Percentiles rank a stretch among this genome's conserved stretches.
Evolutionary conservation across 2,329 filamentous ascomycete species (phyloP).

Genomic region (Coniella lustricola): DNA sequence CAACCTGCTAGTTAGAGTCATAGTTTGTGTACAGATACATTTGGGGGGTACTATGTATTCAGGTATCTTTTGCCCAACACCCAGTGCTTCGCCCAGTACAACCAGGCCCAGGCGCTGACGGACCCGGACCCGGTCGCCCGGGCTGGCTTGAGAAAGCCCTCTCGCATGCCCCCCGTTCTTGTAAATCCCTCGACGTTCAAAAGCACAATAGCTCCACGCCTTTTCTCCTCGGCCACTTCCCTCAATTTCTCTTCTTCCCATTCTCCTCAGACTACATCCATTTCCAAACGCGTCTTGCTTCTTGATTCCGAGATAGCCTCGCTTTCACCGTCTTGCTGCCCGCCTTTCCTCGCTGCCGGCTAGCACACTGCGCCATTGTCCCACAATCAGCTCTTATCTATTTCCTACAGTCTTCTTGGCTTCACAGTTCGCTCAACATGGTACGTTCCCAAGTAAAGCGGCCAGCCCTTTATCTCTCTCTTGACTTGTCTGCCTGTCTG

Average conservation of each 20-base stretch:
- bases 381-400: background rate
- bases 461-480: too few relatives aligned
- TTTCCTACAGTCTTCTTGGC: background rate
- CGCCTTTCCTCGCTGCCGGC: background rate
- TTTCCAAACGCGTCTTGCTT: background rate
- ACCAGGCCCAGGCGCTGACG: background rate
- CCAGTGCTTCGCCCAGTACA: background rate
- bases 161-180: background rate
- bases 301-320: background rate
- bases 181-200: conserved; percentile 1
- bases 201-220: background rate
- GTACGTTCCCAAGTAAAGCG: background rate
- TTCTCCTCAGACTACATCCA: background rate
- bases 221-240: background rate
- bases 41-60: background rate
- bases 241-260: background rate
- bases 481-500: too few relatives aligned
- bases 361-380: background rate
- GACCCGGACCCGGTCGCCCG: conserved; percentile 3
- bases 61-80: background rate
- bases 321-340: background rate
- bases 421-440: background rate
- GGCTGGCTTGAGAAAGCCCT: background rate
- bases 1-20: background rate
- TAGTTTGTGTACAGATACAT: background rate